Percentiles rank a stretch among this genome's conserved stretches.
phyloP scores from a whole-genome alignment of 2,329 filamentous ascomycete species.

The Lasiodiplodia theobromae region DNA sequence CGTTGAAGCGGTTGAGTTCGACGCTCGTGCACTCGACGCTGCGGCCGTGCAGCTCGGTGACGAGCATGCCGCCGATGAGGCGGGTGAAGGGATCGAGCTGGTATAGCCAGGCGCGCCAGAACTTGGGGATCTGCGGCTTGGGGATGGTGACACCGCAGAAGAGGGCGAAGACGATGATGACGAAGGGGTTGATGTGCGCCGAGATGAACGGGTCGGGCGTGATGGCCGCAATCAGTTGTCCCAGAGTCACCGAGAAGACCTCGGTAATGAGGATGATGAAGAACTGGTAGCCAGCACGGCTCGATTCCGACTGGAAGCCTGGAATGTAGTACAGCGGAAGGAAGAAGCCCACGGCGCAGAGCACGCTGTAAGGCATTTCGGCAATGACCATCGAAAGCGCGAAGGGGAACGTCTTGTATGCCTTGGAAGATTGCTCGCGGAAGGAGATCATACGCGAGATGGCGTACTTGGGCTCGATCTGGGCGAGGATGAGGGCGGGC shows the following conservation, averaged over 20 bases:
- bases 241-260: conserved; percentile 82
- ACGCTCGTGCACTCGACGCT: conserved; percentile 65
- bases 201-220: conserved; percentile 82
- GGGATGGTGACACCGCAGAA: conserved; percentile 91
- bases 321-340: conserved; percentile 85
- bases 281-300: conserved; percentile 84
- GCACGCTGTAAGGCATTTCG: conserved; percentile 82
- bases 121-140: conserved; percentile 75
- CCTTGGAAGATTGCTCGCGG: conserved; percentile 84
- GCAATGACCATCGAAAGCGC: conserved; percentile 78
- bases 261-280: conserved; percentile 84
- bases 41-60: conserved; percentile 74
- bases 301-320: conserved; percentile 68
- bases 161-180: conserved; percentile 81
- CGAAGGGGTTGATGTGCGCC: conserved; percentile 79
- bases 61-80: conserved; percentile 80
- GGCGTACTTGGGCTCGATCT: conserved; percentile 85
- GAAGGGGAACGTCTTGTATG: conserved; percentile 83
- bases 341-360: conserved; percentile 84
- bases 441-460: conserved; percentile 82
- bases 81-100: conserved; percentile 84
- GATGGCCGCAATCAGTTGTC: conserved; percentile 74
- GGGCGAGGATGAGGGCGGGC: conserved; percentile 80
- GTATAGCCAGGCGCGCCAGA: conserved; percentile 84
- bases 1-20: conserved; percentile 73